A percentile compares a stretch with the other conserved stretches of the same genome.
Conservation (phyloP, 2,329 filamentous ascomycete species). For the Laburnicola sp. region DNA sequence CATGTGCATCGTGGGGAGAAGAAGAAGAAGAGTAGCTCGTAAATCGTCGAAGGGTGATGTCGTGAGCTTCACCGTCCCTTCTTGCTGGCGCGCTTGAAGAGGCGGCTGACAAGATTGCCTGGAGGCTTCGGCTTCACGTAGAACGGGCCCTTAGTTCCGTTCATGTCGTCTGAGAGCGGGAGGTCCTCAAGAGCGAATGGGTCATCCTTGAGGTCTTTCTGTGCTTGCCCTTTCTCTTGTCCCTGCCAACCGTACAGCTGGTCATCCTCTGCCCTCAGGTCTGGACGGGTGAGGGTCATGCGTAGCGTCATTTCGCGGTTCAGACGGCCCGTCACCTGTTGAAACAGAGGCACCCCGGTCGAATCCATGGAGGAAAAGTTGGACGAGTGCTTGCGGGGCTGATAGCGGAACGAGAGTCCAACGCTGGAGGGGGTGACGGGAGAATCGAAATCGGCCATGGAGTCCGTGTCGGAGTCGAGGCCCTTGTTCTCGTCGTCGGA, state of each 20-base stretch:
- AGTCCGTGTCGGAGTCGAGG: slow-evolving; percentile 40
- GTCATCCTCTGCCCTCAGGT: slow-evolving; percentile 75
- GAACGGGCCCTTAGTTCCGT: slow-evolving; percentile 51
- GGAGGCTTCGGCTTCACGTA: slow-evolving; percentile 45
- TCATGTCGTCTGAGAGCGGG: slow-evolving; percentile 52
- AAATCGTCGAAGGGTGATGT: slow-evolving; percentile 1
- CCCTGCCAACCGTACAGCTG: slow-evolving; percentile 71
- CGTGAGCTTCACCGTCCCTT: slow-evolving; percentile 25
- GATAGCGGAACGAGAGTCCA: slow-evolving; percentile 38
- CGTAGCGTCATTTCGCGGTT: slow-evolving; percentile 91
- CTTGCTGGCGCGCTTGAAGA: slow-evolving; percentile 44
- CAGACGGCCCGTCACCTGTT: slow-evolving; percentile 26
- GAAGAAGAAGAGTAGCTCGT: background rate
- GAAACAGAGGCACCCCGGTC: slow-evolving; percentile 27
- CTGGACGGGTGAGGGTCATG: slow-evolving; percentile 90
- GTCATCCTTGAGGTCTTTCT: slow-evolving; percentile 47
- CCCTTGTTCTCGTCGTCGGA: slow-evolving; percentile 33
- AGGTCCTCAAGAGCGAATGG: slow-evolving; percentile 60
- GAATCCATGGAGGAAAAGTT: slow-evolving; percentile 40
- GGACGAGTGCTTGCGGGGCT: slow-evolving; percentile 36
- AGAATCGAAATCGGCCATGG: slow-evolving; percentile 38
- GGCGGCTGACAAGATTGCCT: slow-evolving; percentile 39
- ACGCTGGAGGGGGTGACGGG: slow-evolving; percentile 44
- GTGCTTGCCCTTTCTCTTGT: slow-evolving; percentile 52
- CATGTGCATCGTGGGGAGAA: background rate